These are phyloP conservation scores for Geotrichum australiense DNA, from an alignment of 1,139 yeast genomes.

Conservation along the genomic window DNA sequence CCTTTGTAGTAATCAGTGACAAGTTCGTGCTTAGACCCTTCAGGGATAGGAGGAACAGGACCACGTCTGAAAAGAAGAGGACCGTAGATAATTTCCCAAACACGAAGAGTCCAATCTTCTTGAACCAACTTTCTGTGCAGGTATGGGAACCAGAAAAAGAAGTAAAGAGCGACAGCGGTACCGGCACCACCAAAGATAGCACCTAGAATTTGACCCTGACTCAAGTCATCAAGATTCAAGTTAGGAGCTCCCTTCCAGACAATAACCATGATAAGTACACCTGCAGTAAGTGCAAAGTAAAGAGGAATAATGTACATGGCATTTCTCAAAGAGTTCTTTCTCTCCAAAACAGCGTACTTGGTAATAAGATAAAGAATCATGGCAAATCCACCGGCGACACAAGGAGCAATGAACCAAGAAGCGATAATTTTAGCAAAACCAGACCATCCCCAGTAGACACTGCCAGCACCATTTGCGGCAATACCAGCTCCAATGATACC, in stretches of 20 bases:
- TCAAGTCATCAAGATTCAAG: constrained; percentile 47
- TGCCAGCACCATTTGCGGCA: constrained; percentile 56
- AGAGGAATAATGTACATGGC: constrained; percentile 55
- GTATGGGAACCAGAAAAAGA: constrained; percentile 54
- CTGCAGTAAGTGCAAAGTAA: constrained; percentile 54
- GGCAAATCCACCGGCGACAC: constrained; percentile 59
- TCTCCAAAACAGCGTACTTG: constrained; percentile 55
- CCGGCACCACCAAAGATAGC: constrained; percentile 59
- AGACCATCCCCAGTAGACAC: constrained; percentile 67
- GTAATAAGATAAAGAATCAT: constrained; percentile 51
- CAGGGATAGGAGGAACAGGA: constrained; percentile 60
- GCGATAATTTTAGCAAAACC: constrained; percentile 71
- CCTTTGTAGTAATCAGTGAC: constrained; percentile 62
- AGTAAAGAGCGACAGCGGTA: constrained; percentile 47
- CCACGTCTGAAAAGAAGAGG: constrained; percentile 51
- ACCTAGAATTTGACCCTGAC: constrained; percentile 46
- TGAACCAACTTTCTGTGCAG: constrained; percentile 53
- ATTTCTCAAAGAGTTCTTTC: constrained; percentile 46
- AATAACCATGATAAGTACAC: constrained; percentile 54
- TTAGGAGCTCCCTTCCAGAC: constrained; percentile 72
- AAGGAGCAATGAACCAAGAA: constrained; percentile 79
- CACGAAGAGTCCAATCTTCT: constrained; percentile 61
- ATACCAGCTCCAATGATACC: constrained; percentile 70
- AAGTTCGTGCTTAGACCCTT: constrained; percentile 38
- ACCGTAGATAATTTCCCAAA: constrained; percentile 52